Evolutionary conservation across 306 rosid species (phyloP).

Genomic region (Inga oerstediana): DNA sequence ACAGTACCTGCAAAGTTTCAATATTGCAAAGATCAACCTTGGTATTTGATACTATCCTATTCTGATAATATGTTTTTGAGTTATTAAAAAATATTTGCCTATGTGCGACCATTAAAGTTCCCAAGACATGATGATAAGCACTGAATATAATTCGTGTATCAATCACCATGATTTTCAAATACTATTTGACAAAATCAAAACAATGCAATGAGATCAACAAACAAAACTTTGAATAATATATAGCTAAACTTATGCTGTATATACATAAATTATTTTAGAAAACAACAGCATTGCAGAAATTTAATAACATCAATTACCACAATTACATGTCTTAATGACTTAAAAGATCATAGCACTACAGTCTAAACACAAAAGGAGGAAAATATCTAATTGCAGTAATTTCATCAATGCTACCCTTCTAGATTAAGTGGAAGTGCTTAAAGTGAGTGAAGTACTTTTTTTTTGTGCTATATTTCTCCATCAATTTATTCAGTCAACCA

Average conservation of each 20-base stretch:
- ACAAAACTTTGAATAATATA: neutral
- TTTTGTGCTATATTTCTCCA: neutral
- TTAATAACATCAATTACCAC: neutral
- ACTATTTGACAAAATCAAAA: neutral
- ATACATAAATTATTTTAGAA: neutral
- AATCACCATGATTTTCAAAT: neutral
- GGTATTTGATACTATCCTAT: conserved; percentile 20
- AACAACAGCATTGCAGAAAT: neutral
- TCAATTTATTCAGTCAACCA: conserved; percentile 16
- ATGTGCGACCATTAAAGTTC: neutral
- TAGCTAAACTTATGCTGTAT: neutral
- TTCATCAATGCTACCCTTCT: neutral
- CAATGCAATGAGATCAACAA: neutral
- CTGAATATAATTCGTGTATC: neutral
- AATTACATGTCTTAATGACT: neutral
- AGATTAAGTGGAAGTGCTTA: neutral
- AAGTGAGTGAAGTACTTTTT: neutral
- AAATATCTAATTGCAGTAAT: neutral
- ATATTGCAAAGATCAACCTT: conserved; percentile 39
- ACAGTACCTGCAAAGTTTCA: conserved; percentile 79
- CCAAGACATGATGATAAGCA: neutral
- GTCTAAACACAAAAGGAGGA: neutral
- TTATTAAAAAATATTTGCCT: neutral
- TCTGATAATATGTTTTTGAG: neutral
- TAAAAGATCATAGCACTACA: neutral